phyloP scores from a whole-genome alignment of 1,284 basidiomycete species.

The Lignosus rhinocerotis region DNA sequence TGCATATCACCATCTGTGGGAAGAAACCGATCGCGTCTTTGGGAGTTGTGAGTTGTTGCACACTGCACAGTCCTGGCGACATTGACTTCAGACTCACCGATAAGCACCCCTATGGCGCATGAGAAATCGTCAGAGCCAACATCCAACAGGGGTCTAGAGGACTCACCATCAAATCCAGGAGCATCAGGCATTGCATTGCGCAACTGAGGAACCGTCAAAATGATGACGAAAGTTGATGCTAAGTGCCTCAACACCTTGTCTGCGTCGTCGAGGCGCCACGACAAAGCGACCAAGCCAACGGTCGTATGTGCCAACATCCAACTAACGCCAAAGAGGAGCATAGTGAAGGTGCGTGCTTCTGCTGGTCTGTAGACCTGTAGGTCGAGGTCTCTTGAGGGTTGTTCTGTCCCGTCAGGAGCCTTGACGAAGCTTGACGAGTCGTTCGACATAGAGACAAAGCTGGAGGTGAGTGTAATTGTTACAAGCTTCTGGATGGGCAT shows the following conservation, averaged over 20 bases:
- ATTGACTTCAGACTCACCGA: slow-evolving; percentile 42
- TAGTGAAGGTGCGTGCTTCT: slow-evolving; percentile 44
- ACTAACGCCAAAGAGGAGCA: slow-evolving; percentile 48
- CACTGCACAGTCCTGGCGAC: background rate
- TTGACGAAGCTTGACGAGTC: slow-evolving; percentile 43
- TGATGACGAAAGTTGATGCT: slow-evolving; percentile 41
- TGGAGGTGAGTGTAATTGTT: slow-evolving; percentile 48
- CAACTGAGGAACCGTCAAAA: slow-evolving; percentile 51
- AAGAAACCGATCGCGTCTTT: slow-evolving; percentile 57
- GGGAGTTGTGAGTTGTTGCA: background rate
- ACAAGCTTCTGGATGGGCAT: slow-evolving; percentile 46
- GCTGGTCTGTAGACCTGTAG: slow-evolving; percentile 46
- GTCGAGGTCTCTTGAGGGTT: slow-evolving; percentile 45
- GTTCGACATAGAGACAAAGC: slow-evolving; percentile 44
- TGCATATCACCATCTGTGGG: slow-evolving; percentile 54
- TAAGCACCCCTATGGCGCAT: slow-evolving; percentile 42
- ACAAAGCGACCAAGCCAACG: slow-evolving; percentile 46
- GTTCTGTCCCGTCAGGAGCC: slow-evolving; percentile 28
- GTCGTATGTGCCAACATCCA: slow-evolving; percentile 57
- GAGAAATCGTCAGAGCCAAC: background rate
- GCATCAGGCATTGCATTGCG: slow-evolving; percentile 59
- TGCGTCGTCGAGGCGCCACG: slow-evolving; percentile 35
- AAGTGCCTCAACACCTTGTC: slow-evolving; percentile 41
- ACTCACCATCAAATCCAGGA: slow-evolving; percentile 54
- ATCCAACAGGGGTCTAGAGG: background rate